Evolutionary conservation across 331 rosid species (phyloP), one percentile per base, ranked within the genome.

Genomic region (Quercus lobata): DNA sequence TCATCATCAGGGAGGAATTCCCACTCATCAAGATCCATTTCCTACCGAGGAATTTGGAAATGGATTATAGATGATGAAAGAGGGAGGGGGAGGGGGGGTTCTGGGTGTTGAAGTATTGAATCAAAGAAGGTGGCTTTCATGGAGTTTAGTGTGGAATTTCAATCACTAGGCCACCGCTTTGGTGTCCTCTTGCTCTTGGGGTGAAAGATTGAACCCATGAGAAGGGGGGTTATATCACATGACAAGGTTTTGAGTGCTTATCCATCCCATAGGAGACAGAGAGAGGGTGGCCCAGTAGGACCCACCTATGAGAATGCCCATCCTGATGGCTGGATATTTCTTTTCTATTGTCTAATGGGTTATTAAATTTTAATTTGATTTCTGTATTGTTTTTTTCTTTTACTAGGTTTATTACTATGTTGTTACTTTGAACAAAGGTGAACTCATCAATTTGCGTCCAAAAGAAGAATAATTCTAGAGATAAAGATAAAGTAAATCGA

Each of bases 21-120:
- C 98, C 98, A 95, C 80, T 84, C 98, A 63, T 86, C 90, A 52
- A 87, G 57, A 79, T 95, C 97, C 98, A 91, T 89, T 57, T 71
- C 58, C 63, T 46, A 49, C n/a, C 3, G 9, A 54, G 22, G 61
- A 52, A 63, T 76, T 69, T 74, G 69, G 85, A 73, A 56, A 71
- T 22, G 74, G 69, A 49, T 41, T 41, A 41, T 41, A 49, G 82
- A 76, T 34, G 80, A 66, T 77, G 49, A 22, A 63, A 66, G 52
- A 76, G 70, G 29, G 6, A 52, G 22, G 70, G 78, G 70, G 74
- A 17, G 27, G 22, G 70, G 80, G 70, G 74, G n/a, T 56, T 34
- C 56, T 72, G 71, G 78, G 72, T 22, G 61, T 37, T 57, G 80
- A 76, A 76, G 81, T 57, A 69, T 73, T 65, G 88, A 73, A 82